Evolutionary conservation across 129 eudicot genomes (phyloP).

Genomic region (Pittosporum tobira): DNA sequence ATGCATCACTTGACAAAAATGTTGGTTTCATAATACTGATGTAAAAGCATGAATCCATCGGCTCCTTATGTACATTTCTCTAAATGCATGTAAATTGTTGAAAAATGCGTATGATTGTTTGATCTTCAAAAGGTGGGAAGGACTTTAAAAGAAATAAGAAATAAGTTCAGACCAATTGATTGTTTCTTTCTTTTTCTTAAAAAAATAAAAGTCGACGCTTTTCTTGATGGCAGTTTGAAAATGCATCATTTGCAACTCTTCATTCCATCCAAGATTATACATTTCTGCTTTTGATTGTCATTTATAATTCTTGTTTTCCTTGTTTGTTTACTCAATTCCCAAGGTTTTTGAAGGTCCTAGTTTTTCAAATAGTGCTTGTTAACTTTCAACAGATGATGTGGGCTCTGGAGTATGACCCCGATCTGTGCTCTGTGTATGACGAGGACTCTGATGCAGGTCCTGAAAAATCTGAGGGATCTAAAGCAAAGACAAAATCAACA

Average conservation of each 20-base stretch:
- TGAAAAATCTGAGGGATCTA: conserved; percentile 52
- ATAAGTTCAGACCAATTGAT: neutral
- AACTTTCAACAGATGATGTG: conserved; percentile 81
- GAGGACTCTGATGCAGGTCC: conserved; percentile 40
- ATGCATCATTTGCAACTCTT: neutral
- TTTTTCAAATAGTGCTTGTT: conserved; percentile 11
- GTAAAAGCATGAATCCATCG: too few species aligned
- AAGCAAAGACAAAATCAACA: conserved; percentile 46
- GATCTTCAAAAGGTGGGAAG: too few species aligned
- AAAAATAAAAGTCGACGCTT: too few species aligned
- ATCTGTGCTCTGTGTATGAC: conserved; percentile 45
- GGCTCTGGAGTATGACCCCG: conserved; percentile 93
- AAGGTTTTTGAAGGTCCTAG: neutral
- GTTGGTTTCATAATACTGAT: too few species aligned
- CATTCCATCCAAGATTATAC: neutral
- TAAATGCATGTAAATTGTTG: too few species aligned
- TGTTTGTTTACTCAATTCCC: neutral
- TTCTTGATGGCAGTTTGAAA: neutral
- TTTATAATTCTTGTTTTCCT: neutral
- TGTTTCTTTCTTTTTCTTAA: neutral
- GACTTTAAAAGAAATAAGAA: too few species aligned
- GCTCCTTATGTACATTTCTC: too few species aligned
- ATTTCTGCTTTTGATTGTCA: neutral
- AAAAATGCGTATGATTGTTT: too few species aligned
- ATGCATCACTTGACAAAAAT: neutral